Conservation (phyloP, 2,329 filamentous ascomycete species). For the Colletotrichum sp. region DNA sequence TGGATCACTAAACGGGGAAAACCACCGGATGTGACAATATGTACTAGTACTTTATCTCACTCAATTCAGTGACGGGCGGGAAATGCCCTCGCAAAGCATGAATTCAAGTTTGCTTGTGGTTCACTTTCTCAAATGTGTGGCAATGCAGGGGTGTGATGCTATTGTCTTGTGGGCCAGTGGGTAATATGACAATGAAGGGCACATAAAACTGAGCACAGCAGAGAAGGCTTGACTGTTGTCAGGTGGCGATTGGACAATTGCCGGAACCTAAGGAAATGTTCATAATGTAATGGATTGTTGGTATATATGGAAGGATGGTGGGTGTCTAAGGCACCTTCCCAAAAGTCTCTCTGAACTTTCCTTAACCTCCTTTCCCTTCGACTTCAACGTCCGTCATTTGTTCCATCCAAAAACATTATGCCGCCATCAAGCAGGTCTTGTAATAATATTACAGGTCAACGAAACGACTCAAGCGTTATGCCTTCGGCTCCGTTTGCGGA, state of each 20-base stretch:
- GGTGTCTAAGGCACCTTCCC: not conserved
- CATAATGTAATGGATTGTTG: not conserved
- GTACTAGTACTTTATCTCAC: constrained; percentile 19
- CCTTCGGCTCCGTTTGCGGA: not conserved
- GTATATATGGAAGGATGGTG: not conserved
- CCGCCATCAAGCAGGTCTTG: not conserved
- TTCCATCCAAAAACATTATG: not conserved
- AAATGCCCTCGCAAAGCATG: not conserved
- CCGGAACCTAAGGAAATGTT: not conserved
- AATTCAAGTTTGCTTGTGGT: not conserved
- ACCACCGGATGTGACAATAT: constrained; percentile 16
- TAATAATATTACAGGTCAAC: constrained; percentile 10
- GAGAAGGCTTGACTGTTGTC: not conserved
- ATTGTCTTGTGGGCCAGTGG: not conserved
- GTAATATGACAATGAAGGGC: not conserved
- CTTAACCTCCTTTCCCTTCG: not conserved
- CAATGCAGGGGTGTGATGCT: not conserved
- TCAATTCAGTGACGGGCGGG: not conserved
- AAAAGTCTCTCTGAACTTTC: not conserved
- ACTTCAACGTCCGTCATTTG: not conserved
- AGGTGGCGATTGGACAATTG: not conserved
- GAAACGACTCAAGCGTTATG: not conserved
- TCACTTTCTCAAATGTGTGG: not conserved
- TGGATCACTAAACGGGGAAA: not conserved
- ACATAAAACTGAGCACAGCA: not conserved